Percentiles rank a stretch among this genome's conserved stretches.
Evolutionary conservation across 1,139 yeast species (phyloP).

Genomic region (Barnettozyma hawaiiensis): DNA sequence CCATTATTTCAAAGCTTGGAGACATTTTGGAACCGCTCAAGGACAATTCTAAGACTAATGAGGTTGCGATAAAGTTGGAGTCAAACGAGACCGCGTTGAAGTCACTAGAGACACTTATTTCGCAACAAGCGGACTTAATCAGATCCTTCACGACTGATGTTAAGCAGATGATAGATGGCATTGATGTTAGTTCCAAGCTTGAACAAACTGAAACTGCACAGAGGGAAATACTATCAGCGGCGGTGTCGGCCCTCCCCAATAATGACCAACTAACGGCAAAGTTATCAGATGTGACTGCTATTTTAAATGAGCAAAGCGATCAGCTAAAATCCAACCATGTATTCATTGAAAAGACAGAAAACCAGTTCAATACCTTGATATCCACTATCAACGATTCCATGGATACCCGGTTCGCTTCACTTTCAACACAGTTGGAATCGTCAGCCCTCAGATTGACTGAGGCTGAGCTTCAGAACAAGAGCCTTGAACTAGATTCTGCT

Average conservation of each 20-base stretch:
- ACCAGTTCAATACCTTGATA: not conserved
- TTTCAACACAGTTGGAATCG: not conserved
- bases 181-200: not conserved
- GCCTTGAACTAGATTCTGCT: slow-evolving; percentile 14
- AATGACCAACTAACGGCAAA: not conserved
- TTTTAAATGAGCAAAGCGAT: not conserved
- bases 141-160: not conserved
- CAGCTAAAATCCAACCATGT: not conserved
- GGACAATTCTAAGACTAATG: not conserved
- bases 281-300: not conserved
- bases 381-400: not conserved
- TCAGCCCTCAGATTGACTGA: not conserved
- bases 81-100: not conserved
- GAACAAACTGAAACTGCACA: not conserved
- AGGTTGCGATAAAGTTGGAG: not conserved
- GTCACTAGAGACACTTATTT: not conserved
- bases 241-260: not conserved
- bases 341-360: not conserved
- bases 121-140: not conserved
- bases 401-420: not conserved
- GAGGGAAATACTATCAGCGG: not conserved
- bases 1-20: not conserved
- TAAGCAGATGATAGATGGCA: not conserved
- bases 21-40: not conserved
- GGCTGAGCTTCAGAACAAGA: slow-evolving; percentile 10